A percentile compares a stretch with the other conserved stretches of the same genome.
Conservation (phyloP, 768 basidiomycete species). For the Termitomyces sp. region DNA sequence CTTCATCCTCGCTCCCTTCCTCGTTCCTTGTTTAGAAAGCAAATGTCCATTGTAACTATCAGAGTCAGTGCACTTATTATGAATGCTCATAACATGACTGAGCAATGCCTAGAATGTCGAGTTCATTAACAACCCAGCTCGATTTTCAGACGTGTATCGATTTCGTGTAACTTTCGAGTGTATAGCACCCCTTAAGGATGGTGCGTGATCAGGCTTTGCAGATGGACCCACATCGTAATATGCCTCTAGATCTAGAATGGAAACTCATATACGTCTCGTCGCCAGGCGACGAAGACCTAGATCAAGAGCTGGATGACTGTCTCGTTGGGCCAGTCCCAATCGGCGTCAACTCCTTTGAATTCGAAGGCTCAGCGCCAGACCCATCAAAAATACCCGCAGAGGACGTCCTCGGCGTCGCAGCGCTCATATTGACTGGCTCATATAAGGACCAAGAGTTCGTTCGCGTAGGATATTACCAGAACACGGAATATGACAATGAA, state of each 20-base stretch:
- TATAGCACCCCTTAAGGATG: constrained; percentile 86
- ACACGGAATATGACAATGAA: constrained; percentile 96
- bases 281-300: constrained; percentile 84
- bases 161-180: constrained; percentile 98
- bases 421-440: constrained; percentile 93
- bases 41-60: constrained; percentile 69
- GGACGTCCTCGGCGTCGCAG: constrained; percentile 94
- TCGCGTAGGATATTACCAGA: constrained; percentile 99
- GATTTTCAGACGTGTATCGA: constrained; percentile 85
- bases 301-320: constrained; percentile 97
- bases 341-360: constrained; percentile 98
- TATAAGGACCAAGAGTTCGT: constrained; percentile 98
- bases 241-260: constrained; percentile 86
- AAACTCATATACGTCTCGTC: constrained; percentile 95
- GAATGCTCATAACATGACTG: background rate
- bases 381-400: constrained; percentile 80
- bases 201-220: constrained; percentile 28
- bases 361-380: constrained; percentile 82
- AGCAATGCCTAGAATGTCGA: constrained; percentile 60
- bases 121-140: constrained; percentile 90
- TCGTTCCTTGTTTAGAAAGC: background rate
- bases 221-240: background rate
- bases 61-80: constrained; percentile 36
- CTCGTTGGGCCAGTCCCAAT: constrained; percentile 95
- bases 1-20: constrained; percentile 1